Evolutionary conservation across 1,284 basidiomycete species (phyloP).

Genomic region (Rhodotorula sp.): DNA sequence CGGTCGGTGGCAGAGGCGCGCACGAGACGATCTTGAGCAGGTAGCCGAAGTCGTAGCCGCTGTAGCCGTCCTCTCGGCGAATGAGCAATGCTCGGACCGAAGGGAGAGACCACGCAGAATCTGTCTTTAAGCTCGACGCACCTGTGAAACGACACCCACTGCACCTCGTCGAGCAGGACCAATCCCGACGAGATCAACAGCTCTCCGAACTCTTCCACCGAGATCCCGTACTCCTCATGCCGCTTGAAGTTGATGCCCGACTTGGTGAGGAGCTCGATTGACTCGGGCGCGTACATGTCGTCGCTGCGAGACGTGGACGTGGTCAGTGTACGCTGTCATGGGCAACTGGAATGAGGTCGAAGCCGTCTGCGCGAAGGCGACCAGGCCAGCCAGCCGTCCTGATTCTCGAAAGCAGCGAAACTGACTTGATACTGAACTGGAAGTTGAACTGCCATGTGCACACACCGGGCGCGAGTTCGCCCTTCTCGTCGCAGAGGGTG

Average conservation of each 20-base stretch:
- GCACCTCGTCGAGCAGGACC: conserved; percentile 83
- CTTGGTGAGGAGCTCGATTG: conserved; percentile 88
- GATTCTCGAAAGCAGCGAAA: conserved; percentile 31
- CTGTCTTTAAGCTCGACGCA: conserved; percentile 51
- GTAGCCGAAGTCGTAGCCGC: conserved; percentile 99
- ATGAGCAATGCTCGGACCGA: too few species aligned
- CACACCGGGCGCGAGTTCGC: conserved; percentile 73
- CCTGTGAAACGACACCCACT: conserved; percentile 99
- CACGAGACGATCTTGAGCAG: conserved; percentile 92
- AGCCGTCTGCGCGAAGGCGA: not conserved
- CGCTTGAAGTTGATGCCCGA: conserved; percentile 94
- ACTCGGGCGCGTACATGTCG: conserved; percentile 98
- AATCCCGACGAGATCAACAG: conserved; percentile 93
- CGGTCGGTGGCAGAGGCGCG: conserved; percentile 79
- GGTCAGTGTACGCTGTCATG: not conserved
- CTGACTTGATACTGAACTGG: conserved; percentile 82
- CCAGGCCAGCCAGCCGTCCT: not conserved
- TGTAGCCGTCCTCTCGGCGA: conserved; percentile 48
- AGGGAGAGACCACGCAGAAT: too few species aligned
- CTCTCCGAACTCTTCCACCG: conserved; percentile 94
- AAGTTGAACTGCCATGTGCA: conserved; percentile 99
- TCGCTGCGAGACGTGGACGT: conserved; percentile 57
- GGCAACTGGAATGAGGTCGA: not conserved
- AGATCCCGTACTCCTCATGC: conserved; percentile 87
- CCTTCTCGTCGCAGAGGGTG: conserved; percentile 89